Conservation (phyloP, 345 rosid genomes). For the Euphorbia peplus region DNA sequence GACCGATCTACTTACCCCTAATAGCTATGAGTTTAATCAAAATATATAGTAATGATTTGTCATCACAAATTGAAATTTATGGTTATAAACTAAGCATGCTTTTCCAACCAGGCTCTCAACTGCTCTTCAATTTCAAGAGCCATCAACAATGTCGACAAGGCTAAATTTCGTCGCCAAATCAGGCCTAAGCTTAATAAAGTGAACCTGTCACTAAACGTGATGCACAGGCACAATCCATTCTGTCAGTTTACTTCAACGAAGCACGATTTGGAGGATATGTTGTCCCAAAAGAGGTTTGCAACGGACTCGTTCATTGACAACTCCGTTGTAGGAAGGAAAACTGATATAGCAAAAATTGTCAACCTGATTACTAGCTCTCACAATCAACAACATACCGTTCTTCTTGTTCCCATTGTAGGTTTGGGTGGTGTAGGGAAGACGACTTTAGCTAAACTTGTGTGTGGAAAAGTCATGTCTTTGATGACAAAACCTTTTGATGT, state of each 20-base stretch:
- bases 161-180: neutral
- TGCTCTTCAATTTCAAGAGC: neutral
- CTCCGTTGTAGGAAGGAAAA: neutral
- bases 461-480: neutral
- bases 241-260: neutral
- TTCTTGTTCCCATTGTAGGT: constrained; percentile 19
- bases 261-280: neutral
- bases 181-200: neutral
- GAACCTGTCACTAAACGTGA: neutral
- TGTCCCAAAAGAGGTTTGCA: neutral
- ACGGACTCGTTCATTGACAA: neutral
- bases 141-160: neutral
- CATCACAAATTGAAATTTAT: no score
- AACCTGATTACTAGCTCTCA: constrained; percentile 7
- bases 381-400: neutral
- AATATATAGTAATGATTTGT: no score
- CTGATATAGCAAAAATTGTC: neutral
- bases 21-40: no score
- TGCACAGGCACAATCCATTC: neutral
- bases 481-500: neutral
- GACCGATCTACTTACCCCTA: no score
- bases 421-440: constrained; percentile 31
- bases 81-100: no score
- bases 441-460: constrained; percentile 13
- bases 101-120: neutral